phyloP scores from a whole-genome alignment of 495 filamentous ascomycete genomes.

The Hypomontagnella monticulosa region DNA sequence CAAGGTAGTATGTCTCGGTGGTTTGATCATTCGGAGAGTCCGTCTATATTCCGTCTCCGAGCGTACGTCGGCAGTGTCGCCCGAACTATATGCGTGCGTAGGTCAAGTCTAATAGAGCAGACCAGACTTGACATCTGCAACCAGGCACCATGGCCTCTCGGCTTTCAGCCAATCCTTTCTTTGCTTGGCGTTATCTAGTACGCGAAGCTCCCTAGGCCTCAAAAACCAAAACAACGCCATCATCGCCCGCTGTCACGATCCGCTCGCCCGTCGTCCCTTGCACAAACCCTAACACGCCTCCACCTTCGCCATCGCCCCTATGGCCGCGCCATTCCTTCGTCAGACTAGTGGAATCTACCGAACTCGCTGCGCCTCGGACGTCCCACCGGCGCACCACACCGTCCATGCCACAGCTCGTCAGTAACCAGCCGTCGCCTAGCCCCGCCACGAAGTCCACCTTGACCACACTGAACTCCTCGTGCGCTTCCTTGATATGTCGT shows the following conservation, averaged over 20 bases:
- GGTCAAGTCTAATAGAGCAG: no score
- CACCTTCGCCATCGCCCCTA: constrained; percentile 79
- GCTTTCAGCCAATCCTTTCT: not conserved
- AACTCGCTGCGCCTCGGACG: constrained; percentile 77
- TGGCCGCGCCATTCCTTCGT: constrained; percentile 86
- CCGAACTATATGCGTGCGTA: no score
- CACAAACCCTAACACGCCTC: constrained; percentile 89
- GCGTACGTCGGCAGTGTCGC: no score
- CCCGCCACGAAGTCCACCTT: constrained; percentile 83
- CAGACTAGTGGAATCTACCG: constrained; percentile 68
- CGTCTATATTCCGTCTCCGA: no score
- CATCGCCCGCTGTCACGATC: constrained; percentile 89
- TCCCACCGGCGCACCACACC: constrained; percentile 90
- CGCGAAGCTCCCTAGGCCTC: constrained; percentile 54
- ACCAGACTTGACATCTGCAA: no score
- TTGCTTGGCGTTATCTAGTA: not conserved
- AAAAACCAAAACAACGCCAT: constrained; percentile 77
- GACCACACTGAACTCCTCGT: constrained; percentile 85
- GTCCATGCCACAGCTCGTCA: constrained; percentile 87
- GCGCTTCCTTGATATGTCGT: constrained; percentile 78
- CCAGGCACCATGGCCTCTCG: no score
- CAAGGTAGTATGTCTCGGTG: no score
- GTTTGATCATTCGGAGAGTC: no score
- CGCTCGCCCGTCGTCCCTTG: constrained; percentile 73
- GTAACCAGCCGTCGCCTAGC: constrained; percentile 63